phyloP scores from a whole-genome alignment of 2,329 filamentous ascomycete species.

The Colletotrichum tanaceti region DNA sequence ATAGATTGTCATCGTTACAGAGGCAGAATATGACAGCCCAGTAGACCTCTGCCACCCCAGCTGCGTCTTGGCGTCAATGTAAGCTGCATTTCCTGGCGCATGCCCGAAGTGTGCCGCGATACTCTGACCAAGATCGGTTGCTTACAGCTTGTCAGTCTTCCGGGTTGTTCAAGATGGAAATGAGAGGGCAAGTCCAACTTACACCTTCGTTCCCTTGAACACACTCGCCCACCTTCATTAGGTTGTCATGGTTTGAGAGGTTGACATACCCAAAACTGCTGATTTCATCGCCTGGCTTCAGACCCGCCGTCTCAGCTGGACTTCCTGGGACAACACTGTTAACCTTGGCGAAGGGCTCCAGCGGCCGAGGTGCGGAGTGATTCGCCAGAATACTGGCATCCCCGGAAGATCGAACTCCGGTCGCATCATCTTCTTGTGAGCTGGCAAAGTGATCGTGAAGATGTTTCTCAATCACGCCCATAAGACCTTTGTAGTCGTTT shows the following conservation, averaged over 20 bases:
- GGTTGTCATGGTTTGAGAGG: slow-evolving; percentile 84
- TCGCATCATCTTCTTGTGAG: slow-evolving; percentile 64
- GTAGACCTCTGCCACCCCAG: slow-evolving; percentile 90
- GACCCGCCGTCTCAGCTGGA: slow-evolving; percentile 84
- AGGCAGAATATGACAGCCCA: slow-evolving; percentile 91
- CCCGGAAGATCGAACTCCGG: slow-evolving; percentile 15
- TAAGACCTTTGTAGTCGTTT: slow-evolving; percentile 93
- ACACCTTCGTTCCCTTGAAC: slow-evolving; percentile 92
- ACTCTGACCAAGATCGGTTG: slow-evolving; percentile 77
- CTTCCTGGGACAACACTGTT: slow-evolving; percentile 83
- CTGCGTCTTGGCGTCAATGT: slow-evolving; percentile 79
- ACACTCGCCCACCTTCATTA: slow-evolving; percentile 87
- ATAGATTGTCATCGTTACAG: slow-evolving; percentile 60
- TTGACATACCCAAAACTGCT: slow-evolving; percentile 88
- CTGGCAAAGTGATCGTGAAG: slow-evolving; percentile 93
- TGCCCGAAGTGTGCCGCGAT: slow-evolving; percentile 59
- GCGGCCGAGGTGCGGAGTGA: slow-evolving; percentile 47
- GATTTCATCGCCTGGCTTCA: slow-evolving; percentile 84
- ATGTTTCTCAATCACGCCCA: slow-evolving; percentile 83
- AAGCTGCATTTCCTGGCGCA: slow-evolving; percentile 71
- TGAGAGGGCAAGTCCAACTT: slow-evolving; percentile 55
- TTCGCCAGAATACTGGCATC: neutral
- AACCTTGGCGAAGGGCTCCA: slow-evolving; percentile 83
- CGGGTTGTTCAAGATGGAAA: neutral
- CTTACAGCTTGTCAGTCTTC: slow-evolving; percentile 57